A percentile compares a stretch with the other conserved stretches of the same genome.
Evolutionary conservation across 176 grass and related monocot species (phyloP).

Genomic region (Elaeis guineensis): DNA sequence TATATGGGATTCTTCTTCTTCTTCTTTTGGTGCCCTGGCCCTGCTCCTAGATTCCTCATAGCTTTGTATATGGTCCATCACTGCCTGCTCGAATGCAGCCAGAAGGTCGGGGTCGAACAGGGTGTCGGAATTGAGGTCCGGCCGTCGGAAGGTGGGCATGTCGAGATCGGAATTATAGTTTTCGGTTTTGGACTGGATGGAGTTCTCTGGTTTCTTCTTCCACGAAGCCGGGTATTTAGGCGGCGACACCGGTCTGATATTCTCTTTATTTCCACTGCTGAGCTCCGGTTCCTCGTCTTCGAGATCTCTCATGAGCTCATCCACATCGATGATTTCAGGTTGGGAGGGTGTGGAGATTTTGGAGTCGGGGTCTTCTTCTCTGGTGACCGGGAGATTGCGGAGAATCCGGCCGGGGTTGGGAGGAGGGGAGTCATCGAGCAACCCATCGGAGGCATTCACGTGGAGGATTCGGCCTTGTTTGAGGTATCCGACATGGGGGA

Average conservation of each 20-base stretch:
- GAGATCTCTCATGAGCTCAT: not conserved
- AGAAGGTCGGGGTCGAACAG: conserved; percentile 93
- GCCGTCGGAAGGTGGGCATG: conserved; percentile 30
- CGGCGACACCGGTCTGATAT: conserved; percentile 29
- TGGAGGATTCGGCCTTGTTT: conserved; percentile 9
- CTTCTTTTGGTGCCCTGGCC: conserved; percentile 1
- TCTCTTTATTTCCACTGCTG: conserved; percentile 45
- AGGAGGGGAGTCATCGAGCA: conserved; percentile 30
- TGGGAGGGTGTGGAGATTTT: conserved; percentile 6
- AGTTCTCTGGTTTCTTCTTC: conserved; percentile 27
- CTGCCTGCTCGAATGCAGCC: conserved; percentile 59
- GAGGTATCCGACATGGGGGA: conserved; percentile 1
- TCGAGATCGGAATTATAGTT: conserved; percentile 4
- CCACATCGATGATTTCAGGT: not conserved
- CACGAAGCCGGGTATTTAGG: not conserved
- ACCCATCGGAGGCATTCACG: conserved; percentile 22
- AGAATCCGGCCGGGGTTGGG: conserved; percentile 27
- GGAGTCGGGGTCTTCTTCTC: no score
- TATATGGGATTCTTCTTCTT: not conserved
- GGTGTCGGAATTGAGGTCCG: conserved; percentile 48
- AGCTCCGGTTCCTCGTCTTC: conserved; percentile 3
- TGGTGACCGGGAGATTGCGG: no score
- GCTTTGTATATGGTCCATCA: conserved; percentile 38
- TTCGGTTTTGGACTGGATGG: not conserved
- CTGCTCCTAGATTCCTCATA: conserved; percentile 26